A percentile compares a stretch with the other conserved stretches of the same genome.
These are phyloP conservation scores for Aspergillus incahuasiensis DNA, from an alignment of 495 filamentous ascomycete genomes.

Conservation along the genomic window DNA sequence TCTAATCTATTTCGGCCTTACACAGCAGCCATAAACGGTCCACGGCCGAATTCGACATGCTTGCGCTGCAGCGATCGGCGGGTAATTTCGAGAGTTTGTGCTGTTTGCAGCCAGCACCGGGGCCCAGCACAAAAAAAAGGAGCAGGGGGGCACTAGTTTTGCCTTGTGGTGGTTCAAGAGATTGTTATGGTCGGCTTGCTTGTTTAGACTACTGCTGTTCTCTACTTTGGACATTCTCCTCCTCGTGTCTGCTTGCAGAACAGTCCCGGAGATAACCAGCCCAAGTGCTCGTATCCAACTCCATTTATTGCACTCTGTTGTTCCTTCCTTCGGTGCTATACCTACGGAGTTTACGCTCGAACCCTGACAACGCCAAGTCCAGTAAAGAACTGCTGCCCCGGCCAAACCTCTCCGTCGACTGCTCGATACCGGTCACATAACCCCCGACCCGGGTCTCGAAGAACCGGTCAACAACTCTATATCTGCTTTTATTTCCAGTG, in stretches of 20 bases:
- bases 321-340: conserved; percentile 13
- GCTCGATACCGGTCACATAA: not conserved
- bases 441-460: not conserved
- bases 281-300: not conserved
- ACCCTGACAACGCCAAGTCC: conserved; percentile 19
- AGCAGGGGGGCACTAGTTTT: conserved; percentile 16
- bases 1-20: not conserved
- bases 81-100: conserved; percentile 16
- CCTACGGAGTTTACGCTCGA: conserved; percentile 15
- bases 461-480: not conserved
- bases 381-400: conserved; percentile 16
- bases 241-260: conserved; percentile 3
- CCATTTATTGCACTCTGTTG: conserved; percentile 2
- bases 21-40: not conserved
- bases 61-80: not conserved
- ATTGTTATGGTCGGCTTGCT: conserved; percentile 3
- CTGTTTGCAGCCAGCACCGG: conserved; percentile 20
- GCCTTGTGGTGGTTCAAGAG: not conserved
- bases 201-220: not conserved
- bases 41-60: not conserved
- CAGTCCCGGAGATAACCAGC: not conserved
- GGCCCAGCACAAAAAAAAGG: conserved; percentile 18
- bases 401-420: conserved; percentile 18
- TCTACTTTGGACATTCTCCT: conserved; percentile 4
- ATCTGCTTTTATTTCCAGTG: not conserved